These are phyloP conservation scores for Phytophthora macrochlamydospora DNA, from an alignment of 352 stramenopile genomes.

Conservation along the genomic window DNA sequence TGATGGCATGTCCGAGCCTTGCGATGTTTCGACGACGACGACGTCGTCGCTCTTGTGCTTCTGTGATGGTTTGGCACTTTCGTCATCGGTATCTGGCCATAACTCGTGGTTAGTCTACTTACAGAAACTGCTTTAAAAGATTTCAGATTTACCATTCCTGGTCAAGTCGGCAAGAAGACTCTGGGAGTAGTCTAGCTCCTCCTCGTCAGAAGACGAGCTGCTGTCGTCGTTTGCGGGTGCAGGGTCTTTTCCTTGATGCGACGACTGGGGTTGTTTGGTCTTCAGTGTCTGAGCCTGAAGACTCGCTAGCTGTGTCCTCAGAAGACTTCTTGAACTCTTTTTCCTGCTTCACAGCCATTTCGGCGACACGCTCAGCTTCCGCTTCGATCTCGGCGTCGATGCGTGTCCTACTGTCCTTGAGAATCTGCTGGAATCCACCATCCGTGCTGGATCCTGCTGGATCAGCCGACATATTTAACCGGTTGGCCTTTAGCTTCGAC, in stretches of 20 bases:
- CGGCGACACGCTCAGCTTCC: slow-evolving; percentile 10
- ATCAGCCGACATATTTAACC: neutral
- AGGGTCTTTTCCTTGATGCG: slow-evolving; percentile 21
- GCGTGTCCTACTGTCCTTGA: slow-evolving; percentile 39
- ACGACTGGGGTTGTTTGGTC: neutral
- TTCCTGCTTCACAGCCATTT: slow-evolving; percentile 20
- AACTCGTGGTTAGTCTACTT: slow-evolving; percentile 17
- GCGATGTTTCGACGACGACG: slow-evolving; percentile 33
- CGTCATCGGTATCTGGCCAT: slow-evolving; percentile 36
- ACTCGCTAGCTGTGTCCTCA: slow-evolving; percentile 30
- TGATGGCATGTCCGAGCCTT: slow-evolving; percentile 51
- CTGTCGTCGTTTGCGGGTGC: slow-evolving; percentile 23
- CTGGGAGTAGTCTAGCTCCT: slow-evolving; percentile 77
- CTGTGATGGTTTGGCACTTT: slow-evolving; percentile 6
- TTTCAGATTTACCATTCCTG: slow-evolving; percentile 50
- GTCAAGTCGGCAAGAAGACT: slow-evolving; percentile 76
- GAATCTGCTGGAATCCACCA: slow-evolving; percentile 49
- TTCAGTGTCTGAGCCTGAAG: slow-evolving; percentile 39
- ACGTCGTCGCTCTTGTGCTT: slow-evolving; percentile 39
- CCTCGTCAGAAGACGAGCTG: slow-evolving; percentile 57
- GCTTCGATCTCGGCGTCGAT: slow-evolving; percentile 36
- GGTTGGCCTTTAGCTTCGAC: slow-evolving; percentile 9
- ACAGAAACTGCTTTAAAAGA: slow-evolving; percentile 21
- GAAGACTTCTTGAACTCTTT: slow-evolving; percentile 23
- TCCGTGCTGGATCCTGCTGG: slow-evolving; percentile 14